These are phyloP conservation scores for Arachnomyces sp. DNA, from an alignment of 2,329 filamentous ascomycete genomes.

Conservation along the genomic window DNA sequence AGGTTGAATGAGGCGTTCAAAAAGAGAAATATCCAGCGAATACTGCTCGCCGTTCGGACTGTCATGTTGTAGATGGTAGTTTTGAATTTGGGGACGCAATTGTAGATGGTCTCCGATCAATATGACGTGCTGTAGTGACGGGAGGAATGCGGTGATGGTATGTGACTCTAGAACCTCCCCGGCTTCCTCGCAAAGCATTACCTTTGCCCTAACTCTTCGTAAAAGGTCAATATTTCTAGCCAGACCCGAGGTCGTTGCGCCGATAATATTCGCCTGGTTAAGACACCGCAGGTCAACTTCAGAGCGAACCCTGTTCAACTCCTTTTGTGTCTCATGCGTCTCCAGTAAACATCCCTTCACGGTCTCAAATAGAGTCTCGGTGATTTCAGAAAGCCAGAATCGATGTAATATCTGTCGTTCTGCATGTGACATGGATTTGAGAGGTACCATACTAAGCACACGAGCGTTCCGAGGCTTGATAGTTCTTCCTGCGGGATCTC, in stretches of 20 bases:
- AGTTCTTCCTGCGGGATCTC: neutral
- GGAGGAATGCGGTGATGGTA: constrained; percentile 33
- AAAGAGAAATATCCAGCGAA: constrained; percentile 43
- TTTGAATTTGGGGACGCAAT: constrained; percentile 34
- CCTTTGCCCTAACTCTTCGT: constrained; percentile 34
- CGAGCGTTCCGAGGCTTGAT: constrained; percentile 9
- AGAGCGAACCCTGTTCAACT: constrained; percentile 14
- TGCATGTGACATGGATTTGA: constrained; percentile 16
- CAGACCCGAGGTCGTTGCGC: constrained; percentile 47
- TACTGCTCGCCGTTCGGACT: constrained; percentile 30
- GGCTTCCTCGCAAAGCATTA: constrained; percentile 38
- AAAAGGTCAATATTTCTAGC: constrained; percentile 41
- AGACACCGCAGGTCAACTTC: constrained; percentile 24
- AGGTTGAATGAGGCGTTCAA: constrained; percentile 43
- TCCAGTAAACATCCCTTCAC: no score
- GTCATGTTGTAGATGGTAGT: constrained; percentile 28
- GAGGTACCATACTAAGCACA: constrained; percentile 6
- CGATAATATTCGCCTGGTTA: constrained; percentile 42
- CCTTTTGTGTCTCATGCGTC: neutral
- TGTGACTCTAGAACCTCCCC: constrained; percentile 38
- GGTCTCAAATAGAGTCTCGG: no score
- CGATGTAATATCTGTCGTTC: constrained; percentile 21
- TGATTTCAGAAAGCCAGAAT: constrained; percentile 18
- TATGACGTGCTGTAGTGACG: constrained; percentile 36
- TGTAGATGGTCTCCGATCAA: constrained; percentile 40